Base-by-base conservation (phyloP, 2,329 filamentous ascomycete genomes). In the Penicillium sp. region DNA sequence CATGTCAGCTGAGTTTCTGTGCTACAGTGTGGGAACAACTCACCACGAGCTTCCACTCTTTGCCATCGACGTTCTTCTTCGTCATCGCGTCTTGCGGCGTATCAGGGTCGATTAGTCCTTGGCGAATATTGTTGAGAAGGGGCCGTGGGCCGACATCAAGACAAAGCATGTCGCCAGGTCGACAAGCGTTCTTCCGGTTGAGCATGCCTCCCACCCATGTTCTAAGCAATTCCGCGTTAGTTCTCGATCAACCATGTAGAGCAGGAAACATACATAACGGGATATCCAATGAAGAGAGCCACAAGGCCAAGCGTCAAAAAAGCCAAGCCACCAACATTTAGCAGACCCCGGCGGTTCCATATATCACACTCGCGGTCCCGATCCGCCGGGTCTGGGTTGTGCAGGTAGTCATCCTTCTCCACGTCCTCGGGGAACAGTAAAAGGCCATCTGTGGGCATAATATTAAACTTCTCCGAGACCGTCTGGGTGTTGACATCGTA, bases 391-490 rank as follows among this genome's bases (percentile, higher is more conserved):
- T 86, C 84, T 0, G 86, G 86, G 61, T 88, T 88, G 65, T 89
- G 86, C 55, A 89, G 64, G 57, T 82, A 86, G 63, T 89, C 86
- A 64, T 89, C 86, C 62, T 87, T 87, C 67, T 89, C 86, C 20
- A 88, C 82, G 63, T 89, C 86, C 66, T 88, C 84, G 0, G 86
- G 86, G 60, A 85, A 89, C 18, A 89, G 71, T 36, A 89, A 67
- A 46, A 89, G 70, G 5, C 84, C 84, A 13, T 84, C 81, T 2
- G 83, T 85, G 0, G 86, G 85, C 66, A 82, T 76, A 47, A 89
- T 88, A 64, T 87, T 88, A 69, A 86, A 89, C 69, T 89, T 89
- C 63, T 88, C 84, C 14, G 84, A 83, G 3, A 89, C 86, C 1
- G 86, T 88, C 71, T 89, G 85, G 0, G 85, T 89, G 63, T 87